These are phyloP conservation scores for Micractinium sp. DNA, from an alignment of 139 green algal species.

Conservation along the genomic window DNA sequence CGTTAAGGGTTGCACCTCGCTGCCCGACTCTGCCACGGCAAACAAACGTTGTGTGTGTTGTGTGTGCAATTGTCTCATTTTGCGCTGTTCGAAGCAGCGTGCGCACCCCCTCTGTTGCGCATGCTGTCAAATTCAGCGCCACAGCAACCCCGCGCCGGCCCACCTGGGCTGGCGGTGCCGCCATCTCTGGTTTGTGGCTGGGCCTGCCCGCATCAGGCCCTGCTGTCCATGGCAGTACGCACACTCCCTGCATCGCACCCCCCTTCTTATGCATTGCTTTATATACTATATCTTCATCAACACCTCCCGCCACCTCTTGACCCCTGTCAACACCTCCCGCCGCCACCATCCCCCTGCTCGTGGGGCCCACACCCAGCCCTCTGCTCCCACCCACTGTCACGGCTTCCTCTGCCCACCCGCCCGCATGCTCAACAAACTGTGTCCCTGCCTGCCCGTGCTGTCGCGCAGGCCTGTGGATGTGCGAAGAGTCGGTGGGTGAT, in stretches of 20 bases:
- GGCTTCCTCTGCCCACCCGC: background rate
- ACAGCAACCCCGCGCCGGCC: slow-evolving; percentile 13
- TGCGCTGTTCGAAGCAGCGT: slow-evolving; percentile 55
- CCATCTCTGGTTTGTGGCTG: slow-evolving; percentile 1
- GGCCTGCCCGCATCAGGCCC: background rate
- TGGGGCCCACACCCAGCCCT: too few species aligned
- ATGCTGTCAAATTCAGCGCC: slow-evolving; percentile 53
- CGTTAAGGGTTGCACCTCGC: background rate
- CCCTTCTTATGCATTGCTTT: background rate
- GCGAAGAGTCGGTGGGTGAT: slow-evolving; percentile 85
- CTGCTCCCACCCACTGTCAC: too few species aligned
- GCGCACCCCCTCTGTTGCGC: slow-evolving; percentile 2
- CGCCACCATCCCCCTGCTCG: too few species aligned
- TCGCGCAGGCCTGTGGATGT: slow-evolving; percentile 84
- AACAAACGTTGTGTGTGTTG: too few species aligned
- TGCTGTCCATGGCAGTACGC: background rate
- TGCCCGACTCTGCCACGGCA: background rate
- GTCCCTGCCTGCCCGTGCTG: background rate
- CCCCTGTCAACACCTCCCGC: too few species aligned
- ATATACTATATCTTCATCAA: background rate
- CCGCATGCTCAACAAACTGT: background rate
- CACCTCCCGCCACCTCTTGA: too few species aligned
- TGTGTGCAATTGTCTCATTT: too few species aligned
- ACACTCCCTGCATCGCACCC: background rate
- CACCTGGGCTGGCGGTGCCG: background rate